Evolutionary conservation across 169 alveolate species (phyloP), one percentile per base, ranked within the genome.

Genomic region (Babesia ovata): DNA sequence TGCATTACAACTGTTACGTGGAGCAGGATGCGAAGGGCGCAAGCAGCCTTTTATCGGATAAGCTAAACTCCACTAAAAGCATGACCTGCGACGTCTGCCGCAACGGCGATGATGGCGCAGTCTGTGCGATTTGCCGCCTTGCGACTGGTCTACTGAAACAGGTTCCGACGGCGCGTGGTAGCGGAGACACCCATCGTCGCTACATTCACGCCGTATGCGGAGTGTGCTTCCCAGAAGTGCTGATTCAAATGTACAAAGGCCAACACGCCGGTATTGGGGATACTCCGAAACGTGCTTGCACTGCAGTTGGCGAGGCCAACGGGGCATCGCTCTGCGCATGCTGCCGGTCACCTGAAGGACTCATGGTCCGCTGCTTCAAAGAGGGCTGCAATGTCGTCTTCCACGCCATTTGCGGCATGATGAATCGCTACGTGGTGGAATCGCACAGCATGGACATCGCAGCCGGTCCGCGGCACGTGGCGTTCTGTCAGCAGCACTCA

Each of bases 401-500:
- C 48, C 90, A 83, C 62, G 62, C 86, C 56, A 48, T 22, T 22
- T 83, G 90, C 24, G 90, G 78, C 3, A 29, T 70, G 50, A 57
- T 16, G 46, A 60, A 63, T 22, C 52, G 75, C 14, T 62, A 28
- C 57, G 72, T 63, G 28, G 65, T 81, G 19, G 88, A 81, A 39
- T 16, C 76, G n/a, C 63, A 81, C 59, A 54, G 62, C 48, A 22
- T 66, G 50, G 77, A 63, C 52, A 11, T 75, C 13, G 28, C 57
- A 16, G 53, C n/a, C 21, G 79, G 84, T 0, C 74, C 49, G 19
- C 70, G 58, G 26, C 22, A 57, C 59, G 75, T 81, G 63, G 83
- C 84, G 16, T 58, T 63, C 45, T 81, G 88, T 48, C 85, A 81
- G 28, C 61, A 81, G 44, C 88, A 81, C 63, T 53, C 84, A 4